Evolutionary conservation across 2,329 filamentous ascomycete genomes (phyloP).

Genomic region (Aspergillus bombycis): DNA sequence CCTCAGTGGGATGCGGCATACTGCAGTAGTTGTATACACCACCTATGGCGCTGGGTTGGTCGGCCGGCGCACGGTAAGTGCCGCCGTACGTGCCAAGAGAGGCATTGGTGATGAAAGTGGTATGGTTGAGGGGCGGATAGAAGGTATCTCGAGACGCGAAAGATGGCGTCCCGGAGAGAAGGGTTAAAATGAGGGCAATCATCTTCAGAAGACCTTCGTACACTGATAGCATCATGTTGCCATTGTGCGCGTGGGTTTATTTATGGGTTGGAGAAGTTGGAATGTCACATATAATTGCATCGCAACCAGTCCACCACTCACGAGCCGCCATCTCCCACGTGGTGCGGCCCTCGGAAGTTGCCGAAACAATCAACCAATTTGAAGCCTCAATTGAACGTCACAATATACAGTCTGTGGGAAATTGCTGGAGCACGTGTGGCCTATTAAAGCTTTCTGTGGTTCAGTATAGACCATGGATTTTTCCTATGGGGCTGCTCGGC

Average conservation of each 20-base stretch:
- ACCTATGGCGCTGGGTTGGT: slow-evolving; percentile 26
- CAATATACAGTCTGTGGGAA: too few relatives aligned
- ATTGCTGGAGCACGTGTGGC: not conserved
- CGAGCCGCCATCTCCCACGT: not conserved
- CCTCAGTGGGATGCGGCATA: slow-evolving; percentile 43
- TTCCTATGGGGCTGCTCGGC: too few relatives aligned
- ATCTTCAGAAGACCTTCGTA: slow-evolving; percentile 22
- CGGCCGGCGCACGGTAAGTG: slow-evolving; percentile 34
- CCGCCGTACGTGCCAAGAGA: slow-evolving; percentile 42
- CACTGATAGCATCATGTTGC: slow-evolving; percentile 13
- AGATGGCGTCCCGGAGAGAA: slow-evolving; percentile 14
- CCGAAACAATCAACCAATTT: not conserved
- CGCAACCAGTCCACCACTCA: not conserved
- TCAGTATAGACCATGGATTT: not conserved
- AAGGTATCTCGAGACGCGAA: slow-evolving; percentile 28
- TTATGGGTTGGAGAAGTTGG: not conserved
- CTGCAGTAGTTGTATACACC: slow-evolving; percentile 44
- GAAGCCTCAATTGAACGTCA: too few relatives aligned
- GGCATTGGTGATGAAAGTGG: slow-evolving; percentile 40
- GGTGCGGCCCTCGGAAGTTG: not conserved
- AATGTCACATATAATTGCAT: not conserved
- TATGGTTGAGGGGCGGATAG: slow-evolving; percentile 44
- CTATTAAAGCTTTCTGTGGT: not conserved
- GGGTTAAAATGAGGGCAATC: slow-evolving; percentile 14
- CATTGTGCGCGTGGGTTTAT: not conserved